Evolutionary conservation across 73 alveolate genomes (phyloP).

Genomic region (Chromera velia): DNA sequence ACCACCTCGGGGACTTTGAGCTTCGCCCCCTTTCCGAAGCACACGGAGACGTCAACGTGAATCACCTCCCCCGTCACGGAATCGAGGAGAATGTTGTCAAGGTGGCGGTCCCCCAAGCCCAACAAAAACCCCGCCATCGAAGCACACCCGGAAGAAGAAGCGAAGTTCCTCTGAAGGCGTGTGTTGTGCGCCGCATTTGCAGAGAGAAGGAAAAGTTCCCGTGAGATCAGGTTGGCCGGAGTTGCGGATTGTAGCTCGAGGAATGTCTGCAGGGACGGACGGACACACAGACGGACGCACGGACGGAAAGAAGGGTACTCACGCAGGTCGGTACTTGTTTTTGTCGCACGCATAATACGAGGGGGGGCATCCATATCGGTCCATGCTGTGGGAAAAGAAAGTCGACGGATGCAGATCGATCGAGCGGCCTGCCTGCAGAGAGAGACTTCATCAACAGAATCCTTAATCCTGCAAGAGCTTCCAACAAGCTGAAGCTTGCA

Average conservation of each 20-base stretch:
- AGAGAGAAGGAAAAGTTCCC: conserved; percentile 22
- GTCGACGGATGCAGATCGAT: too few relatives aligned
- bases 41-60: conserved; percentile 82
- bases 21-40: conserved; percentile 76
- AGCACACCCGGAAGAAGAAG: conserved; percentile 73
- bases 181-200: conserved; percentile 28
- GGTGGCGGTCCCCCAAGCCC: conserved; percentile 69
- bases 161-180: conserved; percentile 38
- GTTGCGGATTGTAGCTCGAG: background rate
- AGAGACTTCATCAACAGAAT: too few relatives aligned
- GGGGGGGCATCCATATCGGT: too few relatives aligned
- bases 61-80: conserved; percentile 72
- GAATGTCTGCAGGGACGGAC: background rate
- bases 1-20: conserved; percentile 84
- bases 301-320: too few relatives aligned
- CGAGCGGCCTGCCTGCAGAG: too few relatives aligned
- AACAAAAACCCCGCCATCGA: conserved; percentile 68
- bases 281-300: too few relatives aligned
- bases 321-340: too few relatives aligned
- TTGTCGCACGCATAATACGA: too few relatives aligned
- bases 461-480: too few relatives aligned
- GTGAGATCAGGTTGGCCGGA: conserved; percentile 6
- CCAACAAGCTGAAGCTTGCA: too few relatives aligned
- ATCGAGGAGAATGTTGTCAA: conserved; percentile 77
- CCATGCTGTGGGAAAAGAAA: too few relatives aligned